Base-by-base conservation (phyloP, 2,329 filamentous ascomycete genomes). In the Venturia asperata region DNA sequence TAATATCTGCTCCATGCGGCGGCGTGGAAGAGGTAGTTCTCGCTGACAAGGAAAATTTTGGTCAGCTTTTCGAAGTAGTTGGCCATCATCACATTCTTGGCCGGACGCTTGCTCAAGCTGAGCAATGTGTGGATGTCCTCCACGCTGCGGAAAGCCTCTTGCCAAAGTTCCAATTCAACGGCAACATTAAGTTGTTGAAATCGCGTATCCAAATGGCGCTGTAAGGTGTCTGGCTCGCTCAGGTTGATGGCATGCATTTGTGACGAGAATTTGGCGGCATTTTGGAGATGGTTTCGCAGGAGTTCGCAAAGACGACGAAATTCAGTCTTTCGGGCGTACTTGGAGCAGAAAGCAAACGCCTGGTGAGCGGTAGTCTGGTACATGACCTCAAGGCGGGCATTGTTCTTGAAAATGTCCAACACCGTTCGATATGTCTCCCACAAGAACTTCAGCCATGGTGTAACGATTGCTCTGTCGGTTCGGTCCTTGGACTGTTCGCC, bases 31-130 rank as follows among this genome's bases (percentile, higher is more conserved):
- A 99, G 87, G 77, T 97, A 97, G 83, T 99, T 99, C 81, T 97
- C 94, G 77, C 93, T 96, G 70, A 97, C 94, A 68, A 99, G 86
- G 84, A 99, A 99, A 77, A 99, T 99, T 69, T 92, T 87, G 49
- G 94, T 97, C 66, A 99, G 87, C 82, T 97, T 97, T 84, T 99
- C 94, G 79, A 97, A 99, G 84, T 99, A 99, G 82, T 97, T 99
- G 80, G 94, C 94, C 94, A 99, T 99, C 94, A 99, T 97, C 75
- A 97, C 84, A 77, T 97, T 97, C 88, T 97, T 97, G 64, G 94
- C 89, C 47, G 92, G 92, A 65, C 94, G 90, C 85, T 97, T 97
- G 88, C 93, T 97, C 71, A 97, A 85, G 81, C 89, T 97, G 70
- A 99, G 87, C 65, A 99, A 86, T 63, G 92, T 97, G 81, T 99